Evolutionary conservation across 164 flowering plant species (phyloP).

Genomic region (Platanus orientalis): DNA sequence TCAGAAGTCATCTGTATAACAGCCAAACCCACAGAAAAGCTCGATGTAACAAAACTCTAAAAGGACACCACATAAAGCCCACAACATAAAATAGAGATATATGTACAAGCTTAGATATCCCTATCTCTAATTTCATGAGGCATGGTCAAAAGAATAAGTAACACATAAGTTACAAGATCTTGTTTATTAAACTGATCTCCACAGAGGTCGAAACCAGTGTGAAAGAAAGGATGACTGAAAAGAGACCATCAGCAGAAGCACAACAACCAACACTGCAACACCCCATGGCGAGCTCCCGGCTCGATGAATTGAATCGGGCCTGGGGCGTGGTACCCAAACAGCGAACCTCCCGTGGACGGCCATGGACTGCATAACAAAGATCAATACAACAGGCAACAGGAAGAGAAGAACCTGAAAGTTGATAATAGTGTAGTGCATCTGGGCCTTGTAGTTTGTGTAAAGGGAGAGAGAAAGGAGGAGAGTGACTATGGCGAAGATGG

Average conservation of each 20-base stretch:
- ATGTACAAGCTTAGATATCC: too few relatives aligned
- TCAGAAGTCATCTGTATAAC: too few relatives aligned
- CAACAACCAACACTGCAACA: slow-evolving; percentile 40
- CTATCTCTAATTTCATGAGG: too few relatives aligned
- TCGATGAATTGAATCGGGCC: slow-evolving; percentile 11
- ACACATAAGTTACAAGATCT: too few relatives aligned
- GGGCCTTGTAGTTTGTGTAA: slow-evolving; percentile 31
- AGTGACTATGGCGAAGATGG: slow-evolving; percentile 48
- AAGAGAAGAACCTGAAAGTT: slow-evolving; percentile 40
- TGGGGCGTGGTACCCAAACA: slow-evolving; percentile 9
- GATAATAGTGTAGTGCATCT: slow-evolving; percentile 20
- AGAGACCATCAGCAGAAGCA: slow-evolving; percentile 53
- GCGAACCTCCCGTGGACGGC: slow-evolving; percentile 15
- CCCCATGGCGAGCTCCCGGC: slow-evolving; percentile 55
- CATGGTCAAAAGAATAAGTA: too few relatives aligned
- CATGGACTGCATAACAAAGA: slow-evolving; percentile 26
- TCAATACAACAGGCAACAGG: slow-evolving; percentile 38
- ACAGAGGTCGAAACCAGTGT: slow-evolving; percentile 43
- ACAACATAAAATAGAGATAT: too few relatives aligned
- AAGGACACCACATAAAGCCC: too few relatives aligned
- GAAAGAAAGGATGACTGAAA: slow-evolving; percentile 58
- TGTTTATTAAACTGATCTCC: slow-evolving; percentile 14
- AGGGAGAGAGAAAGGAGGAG: slow-evolving; percentile 49
- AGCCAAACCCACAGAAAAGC: too few relatives aligned
- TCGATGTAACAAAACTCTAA: too few relatives aligned